These are phyloP conservation scores for Bipolaris gigantea DNA, from an alignment of 2,329 filamentous ascomycete genomes.

Conservation along the genomic window DNA sequence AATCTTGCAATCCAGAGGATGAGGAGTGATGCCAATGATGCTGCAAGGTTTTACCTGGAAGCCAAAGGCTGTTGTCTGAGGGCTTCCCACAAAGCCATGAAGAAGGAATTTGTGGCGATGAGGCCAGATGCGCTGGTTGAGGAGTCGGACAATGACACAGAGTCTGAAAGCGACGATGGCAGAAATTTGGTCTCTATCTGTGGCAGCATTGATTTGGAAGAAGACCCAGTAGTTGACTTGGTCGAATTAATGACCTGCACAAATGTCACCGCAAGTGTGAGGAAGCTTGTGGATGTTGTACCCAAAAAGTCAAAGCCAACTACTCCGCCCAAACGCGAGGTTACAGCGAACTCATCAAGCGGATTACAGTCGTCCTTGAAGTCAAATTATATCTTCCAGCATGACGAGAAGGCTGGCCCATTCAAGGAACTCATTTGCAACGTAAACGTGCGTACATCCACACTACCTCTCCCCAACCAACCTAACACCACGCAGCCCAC, in stretches of 20 bases:
- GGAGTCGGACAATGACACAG: not conserved
- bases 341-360: not conserved
- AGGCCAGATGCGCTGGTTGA: not conserved
- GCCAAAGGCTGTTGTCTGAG: constrained; percentile 8
- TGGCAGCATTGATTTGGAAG: constrained; percentile 23
- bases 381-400: constrained; percentile 1
- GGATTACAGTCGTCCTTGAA: not conserved
- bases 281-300: constrained; percentile 27
- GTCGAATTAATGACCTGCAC: constrained; percentile 17
- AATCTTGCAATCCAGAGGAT: constrained; percentile 4
- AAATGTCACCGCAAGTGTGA: constrained; percentile 18
- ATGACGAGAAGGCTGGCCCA: constrained; percentile 2
- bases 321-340: not conserved
- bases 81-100: constrained; percentile 17
- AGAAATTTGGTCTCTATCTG: constrained; percentile 16
- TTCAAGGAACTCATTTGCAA: constrained; percentile 5
- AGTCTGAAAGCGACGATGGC: constrained; percentile 9
- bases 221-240: constrained; percentile 22
- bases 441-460: constrained; percentile 5
- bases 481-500: constrained; percentile 4
- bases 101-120: constrained; percentile 5
- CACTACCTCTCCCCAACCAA: not conserved
- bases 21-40: constrained; percentile 5
- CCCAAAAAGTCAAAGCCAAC: constrained; percentile 14
- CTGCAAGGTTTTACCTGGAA: constrained; percentile 15